Base-by-base conservation (phyloP, 768 basidiomycete species). In the Terana coerulea region DNA sequence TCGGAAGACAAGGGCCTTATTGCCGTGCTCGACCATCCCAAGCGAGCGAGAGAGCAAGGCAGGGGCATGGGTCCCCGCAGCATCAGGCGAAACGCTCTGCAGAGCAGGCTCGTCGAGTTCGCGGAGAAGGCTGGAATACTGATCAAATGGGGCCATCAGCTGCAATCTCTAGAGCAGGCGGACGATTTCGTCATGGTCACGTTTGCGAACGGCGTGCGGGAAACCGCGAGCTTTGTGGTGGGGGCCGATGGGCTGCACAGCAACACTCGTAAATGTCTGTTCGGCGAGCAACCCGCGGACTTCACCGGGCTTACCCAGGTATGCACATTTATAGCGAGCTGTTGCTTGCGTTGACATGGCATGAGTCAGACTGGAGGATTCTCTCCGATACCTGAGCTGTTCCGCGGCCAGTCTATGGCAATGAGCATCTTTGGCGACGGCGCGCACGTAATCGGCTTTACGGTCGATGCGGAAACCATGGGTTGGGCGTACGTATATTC, bases 181-280 rank as follows among this genome's bases (percentile, higher is more conserved):
- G 59, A 59, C 0, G 62, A 59, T 11, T 53, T 51, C 17, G 75
- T 72, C 1, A 53, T 55, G 3, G 73, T 71, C 12, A 56, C 37
- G 4, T 71, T 75, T 53, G 62, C 58, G 28, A 70, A 70, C 37
- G 75, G 73, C 5, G 54, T 53, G 28, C 60, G 48, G 35, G 71
- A 68, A 41, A 65, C 57, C 1, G 72, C 67, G 3, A 67, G 66
- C 51, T 69, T 76, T 47, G 66, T 75, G 3, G 64, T 75, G 8
- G 75, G 74, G 19, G 73, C 72, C 57, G 75, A 76, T 49, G 75
- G 75, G 9, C 60, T 76, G 52, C 75, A 75, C 54, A 72, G 71
- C 54, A 66, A 60, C 45, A 72, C 73, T 10, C 64, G 75, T 1
- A 56, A 8, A 2, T 44, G 42, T 28, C 43, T 52, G 3, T 52